Conservation (phyloP, 352 stramenopile genomes). For the Pythium dissotocum region DNA sequence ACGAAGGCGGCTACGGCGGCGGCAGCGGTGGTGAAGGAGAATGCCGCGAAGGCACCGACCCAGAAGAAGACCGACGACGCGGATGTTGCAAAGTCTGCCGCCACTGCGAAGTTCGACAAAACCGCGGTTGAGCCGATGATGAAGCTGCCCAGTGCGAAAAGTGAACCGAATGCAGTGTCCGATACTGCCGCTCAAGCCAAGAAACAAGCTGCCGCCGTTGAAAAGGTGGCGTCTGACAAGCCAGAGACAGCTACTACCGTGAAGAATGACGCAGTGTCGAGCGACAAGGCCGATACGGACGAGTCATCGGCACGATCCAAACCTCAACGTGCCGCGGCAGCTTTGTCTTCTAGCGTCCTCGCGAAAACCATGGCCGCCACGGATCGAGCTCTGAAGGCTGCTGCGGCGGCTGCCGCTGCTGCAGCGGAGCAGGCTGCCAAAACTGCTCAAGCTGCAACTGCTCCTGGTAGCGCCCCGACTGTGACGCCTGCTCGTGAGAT, state of each 20-base stretch:
- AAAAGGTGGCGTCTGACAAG: neutral
- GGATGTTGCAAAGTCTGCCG: neutral
- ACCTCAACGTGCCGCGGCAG: neutral
- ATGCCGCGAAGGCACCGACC: neutral
- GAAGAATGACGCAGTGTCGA: neutral
- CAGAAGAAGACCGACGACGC: neutral
- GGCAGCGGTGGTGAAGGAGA: neutral
- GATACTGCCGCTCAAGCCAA: neutral
- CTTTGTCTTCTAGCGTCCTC: neutral
- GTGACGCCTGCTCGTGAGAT: constrained; percentile 23
- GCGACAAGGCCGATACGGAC: neutral
- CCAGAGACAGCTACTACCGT: neutral
- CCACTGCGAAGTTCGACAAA: neutral
- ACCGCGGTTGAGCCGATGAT: neutral
- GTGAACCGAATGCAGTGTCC: neutral
- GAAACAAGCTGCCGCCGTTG: neutral
- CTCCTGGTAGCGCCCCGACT: neutral
- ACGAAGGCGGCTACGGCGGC: neutral
- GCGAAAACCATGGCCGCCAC: constrained; percentile 1
- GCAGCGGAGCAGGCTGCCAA: neutral
- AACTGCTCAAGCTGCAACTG: neutral
- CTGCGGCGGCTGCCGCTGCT: neutral
- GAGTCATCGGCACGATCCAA: neutral
- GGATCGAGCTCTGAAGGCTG: neutral
- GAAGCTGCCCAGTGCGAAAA: neutral